Conservation (phyloP, 2,329 filamentous ascomycete genomes). For the Venturia aucupariae region DNA sequence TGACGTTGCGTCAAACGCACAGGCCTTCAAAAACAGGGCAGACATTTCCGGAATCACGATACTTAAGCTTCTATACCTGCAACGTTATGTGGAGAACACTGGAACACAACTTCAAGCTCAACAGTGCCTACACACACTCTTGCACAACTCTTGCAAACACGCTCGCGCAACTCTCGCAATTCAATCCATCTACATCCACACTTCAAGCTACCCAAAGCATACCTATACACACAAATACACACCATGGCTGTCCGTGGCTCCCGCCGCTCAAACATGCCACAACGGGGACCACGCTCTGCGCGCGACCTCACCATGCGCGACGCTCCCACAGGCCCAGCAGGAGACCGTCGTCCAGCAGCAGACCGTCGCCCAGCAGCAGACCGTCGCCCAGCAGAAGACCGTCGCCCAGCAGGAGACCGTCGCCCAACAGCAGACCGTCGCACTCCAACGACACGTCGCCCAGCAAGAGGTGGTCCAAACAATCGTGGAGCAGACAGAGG, state of each 20-base stretch:
- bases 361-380: neutral
- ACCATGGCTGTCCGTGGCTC: neutral
- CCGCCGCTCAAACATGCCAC: neutral
- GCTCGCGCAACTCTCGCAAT: too few species aligned
- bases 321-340: neutral
- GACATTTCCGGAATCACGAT: too few species aligned
- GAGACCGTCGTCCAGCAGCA: neutral
- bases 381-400: neutral
- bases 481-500: constrained; percentile 19
- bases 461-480: constrained; percentile 5
- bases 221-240: neutral
- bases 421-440: neutral
- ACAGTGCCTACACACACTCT: too few species aligned
- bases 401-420: too few species aligned
- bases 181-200: too few species aligned
- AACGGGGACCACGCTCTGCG: neutral
- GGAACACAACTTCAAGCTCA: too few species aligned
- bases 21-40: too few species aligned
- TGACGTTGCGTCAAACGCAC: too few species aligned
- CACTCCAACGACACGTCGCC: constrained; percentile 4
- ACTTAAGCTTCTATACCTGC: too few species aligned
- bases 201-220: neutral
- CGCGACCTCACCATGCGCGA: constrained; percentile 12
- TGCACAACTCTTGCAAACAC: too few species aligned
- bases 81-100: too few species aligned